Evolutionary conservation across 306 rosid genomes (phyloP).

Genomic region (Malus orientalis): DNA sequence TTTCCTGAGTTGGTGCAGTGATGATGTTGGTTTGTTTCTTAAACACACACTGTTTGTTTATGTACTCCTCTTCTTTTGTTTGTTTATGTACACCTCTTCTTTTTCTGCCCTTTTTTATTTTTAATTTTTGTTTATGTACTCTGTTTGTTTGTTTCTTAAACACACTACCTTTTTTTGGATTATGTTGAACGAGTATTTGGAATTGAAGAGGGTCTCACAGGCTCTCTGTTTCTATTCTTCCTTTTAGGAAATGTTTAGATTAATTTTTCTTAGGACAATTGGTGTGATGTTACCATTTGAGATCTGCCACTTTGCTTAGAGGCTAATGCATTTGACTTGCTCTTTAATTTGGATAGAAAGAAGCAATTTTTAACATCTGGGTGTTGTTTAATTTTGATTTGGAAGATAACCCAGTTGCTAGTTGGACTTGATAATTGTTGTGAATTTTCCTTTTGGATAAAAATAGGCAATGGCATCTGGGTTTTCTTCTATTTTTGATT

Average conservation of each 20-base stretch:
- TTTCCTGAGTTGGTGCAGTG: too few relatives aligned
- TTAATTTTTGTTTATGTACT: too few relatives aligned
- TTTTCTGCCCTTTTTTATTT: too few relatives aligned
- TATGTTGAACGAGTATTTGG: neutral
- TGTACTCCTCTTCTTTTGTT: too few relatives aligned
- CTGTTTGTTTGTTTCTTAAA: too few relatives aligned
- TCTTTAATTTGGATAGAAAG: constrained; percentile 11
- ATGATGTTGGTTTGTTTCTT: too few relatives aligned
- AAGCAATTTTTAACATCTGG: neutral
- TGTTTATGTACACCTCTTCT: too few relatives aligned
- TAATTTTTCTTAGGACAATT: too few relatives aligned
- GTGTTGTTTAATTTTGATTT: constrained; percentile 1
- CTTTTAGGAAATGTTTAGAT: neutral
- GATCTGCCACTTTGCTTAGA: constrained; percentile 49
- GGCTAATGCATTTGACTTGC: constrained; percentile 29
- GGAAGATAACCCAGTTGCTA: neutral
- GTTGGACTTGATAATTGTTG: neutral
- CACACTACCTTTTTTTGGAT: too few relatives aligned
- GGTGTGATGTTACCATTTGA: constrained; percentile 20
- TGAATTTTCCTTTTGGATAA: neutral
- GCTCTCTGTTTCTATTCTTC: neutral
- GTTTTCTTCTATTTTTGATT: constrained; percentile 7
- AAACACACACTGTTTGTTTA: too few relatives aligned
- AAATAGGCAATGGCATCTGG: neutral
- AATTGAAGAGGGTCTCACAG: neutral